Evolutionary conservation across 495 filamentous ascomycete species (phyloP).

Genomic region (Cercophora sp.): DNA sequence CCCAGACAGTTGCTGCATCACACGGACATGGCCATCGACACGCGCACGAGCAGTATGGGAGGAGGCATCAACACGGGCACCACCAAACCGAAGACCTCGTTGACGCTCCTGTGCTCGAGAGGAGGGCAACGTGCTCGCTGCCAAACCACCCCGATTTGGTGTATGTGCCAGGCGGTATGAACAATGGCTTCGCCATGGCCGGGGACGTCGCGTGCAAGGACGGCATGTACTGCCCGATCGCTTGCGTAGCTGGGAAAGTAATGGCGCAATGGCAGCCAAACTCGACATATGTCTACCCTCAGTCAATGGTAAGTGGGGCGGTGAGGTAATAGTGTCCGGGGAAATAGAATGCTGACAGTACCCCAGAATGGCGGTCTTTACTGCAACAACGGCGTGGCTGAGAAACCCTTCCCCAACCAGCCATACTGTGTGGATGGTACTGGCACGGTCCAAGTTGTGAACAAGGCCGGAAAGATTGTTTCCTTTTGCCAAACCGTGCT

Average conservation of each 20-base stretch:
- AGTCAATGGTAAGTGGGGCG: constrained; percentile 63
- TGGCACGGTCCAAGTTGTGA: constrained; percentile 58
- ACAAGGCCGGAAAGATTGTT: constrained; percentile 58
- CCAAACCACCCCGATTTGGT: constrained; percentile 66
- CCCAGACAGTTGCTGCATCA: constrained; percentile 28
- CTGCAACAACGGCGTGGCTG: constrained; percentile 64
- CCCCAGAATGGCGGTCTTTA: constrained; percentile 70
- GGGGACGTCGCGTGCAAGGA: constrained; percentile 68
- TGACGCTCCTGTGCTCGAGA: constrained; percentile 24
- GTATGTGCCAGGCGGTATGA: constrained; percentile 56
- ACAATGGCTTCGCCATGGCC: constrained; percentile 81
- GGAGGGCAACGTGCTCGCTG: constrained; percentile 58
- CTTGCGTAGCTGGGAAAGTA: constrained; percentile 70
- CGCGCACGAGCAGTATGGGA: constrained; percentile 30
- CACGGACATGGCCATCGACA: constrained; percentile 33
- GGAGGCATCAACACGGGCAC: constrained; percentile 32
- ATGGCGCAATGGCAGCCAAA: constrained; percentile 76
- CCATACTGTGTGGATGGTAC: constrained; percentile 71
- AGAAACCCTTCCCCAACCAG: constrained; percentile 66
- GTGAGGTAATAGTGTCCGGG: neutral
- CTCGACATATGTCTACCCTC: constrained; percentile 62
- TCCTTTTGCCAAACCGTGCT: constrained; percentile 81
- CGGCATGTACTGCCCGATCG: constrained; percentile 72
- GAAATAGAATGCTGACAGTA: constrained; percentile 22
- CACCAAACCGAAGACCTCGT: constrained; percentile 17